Evolutionary conservation across 1,284 basidiomycete species (phyloP), one percentile per base, ranked within the genome.

Genomic region (Inonotus hispidus): DNA sequence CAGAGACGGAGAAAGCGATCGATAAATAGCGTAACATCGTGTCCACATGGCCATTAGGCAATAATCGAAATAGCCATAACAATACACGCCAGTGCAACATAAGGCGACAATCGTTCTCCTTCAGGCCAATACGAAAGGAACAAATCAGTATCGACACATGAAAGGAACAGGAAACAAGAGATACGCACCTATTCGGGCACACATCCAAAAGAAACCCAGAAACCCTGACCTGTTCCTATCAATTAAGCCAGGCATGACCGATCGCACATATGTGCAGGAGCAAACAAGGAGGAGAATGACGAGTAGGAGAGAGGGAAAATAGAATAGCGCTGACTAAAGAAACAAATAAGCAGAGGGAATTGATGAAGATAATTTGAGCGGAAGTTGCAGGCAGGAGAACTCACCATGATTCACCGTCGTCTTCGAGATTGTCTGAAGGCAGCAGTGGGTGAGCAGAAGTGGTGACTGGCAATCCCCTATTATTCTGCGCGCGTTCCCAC

Each of bases 161-260:
- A 2, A 39, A 39, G 13, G 0, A 39, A 39, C 11, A 39, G 38
- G 7, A n/a, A n/a, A n/a, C n/a, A n/a, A n/a, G n/a, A n/a, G n/a
- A 43, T 1, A 74, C 84, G 62, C 66, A 92, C 92, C 94, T 79
- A 97, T 93, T 61, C 95, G 81, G 10, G 95, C 93, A 60, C 85
- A 92, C 82, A 94, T 97, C 82, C 88, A 97, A 74, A 96, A 90
- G n/a, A 96, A 70, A 7, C 94, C 94, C 27, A 91, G 77, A 71
- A 97, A 93, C 8, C 96, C 97, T 73, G 93, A 82, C 77, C 95
- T 94, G 74, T 99, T 98, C 64, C 92, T 80, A 73, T 99, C 97
- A 29, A 99, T 82, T 6, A 99, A 76, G 25, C 90, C 82, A 3
- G 96, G 96, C 3, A 92, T 89, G 2, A 93, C 87, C 0, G 93